Evolutionary conservation across 169 alveolate genomes (phyloP), one percentile per base, ranked within the genome.

Genomic region (Sarcocystis neurona): DNA sequence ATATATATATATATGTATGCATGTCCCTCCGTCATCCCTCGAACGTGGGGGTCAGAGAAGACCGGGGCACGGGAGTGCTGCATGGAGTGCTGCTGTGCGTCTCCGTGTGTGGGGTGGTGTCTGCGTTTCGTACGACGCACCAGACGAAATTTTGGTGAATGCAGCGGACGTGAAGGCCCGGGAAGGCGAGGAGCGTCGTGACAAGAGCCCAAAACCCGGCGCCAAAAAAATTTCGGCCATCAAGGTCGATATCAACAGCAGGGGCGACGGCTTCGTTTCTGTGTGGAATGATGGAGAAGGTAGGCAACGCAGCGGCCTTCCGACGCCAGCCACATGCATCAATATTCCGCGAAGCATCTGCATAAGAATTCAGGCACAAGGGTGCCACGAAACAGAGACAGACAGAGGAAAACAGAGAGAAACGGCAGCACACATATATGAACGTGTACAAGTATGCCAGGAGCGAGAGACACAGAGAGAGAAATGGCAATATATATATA

Each of bases 131-230:
- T n/a, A 4, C 32, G 27, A 6, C 60, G 60, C 60, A 78, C 43
- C 79, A 87, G 94, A 97, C 90, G 99, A 99, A 94, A 97, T 99
- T 58, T 93, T 98, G 41, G 99, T 99, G 8, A 99, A 99, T 90
- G 99, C 99, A 1, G 99, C 99, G 10, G 99, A 99, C 95, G 99
- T 96, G 79, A 97, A 95, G 93, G 96, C 98, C 90, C 95, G 96
- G 84, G 98, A 95, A 93, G 93, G 79, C 15, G 85, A 70, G n/a
- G 75, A 63, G 75, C 39, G 32, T 1, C 10, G 32, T 6, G 75
- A 41, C 10, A 56, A 63, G 63, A 63, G 82, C 43, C 82, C 30
- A 20, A 53, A 82, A 46, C 79, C 89, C 53, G 79, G 79, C 53
- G 94, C 90, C 56, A 91, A 86, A 53, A 89, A 90, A 30, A 96